Evolutionary conservation across 1,284 basidiomycete species (phyloP), one percentile per base, ranked within the genome.

Genomic region (Pseudozyma pruni): DNA sequence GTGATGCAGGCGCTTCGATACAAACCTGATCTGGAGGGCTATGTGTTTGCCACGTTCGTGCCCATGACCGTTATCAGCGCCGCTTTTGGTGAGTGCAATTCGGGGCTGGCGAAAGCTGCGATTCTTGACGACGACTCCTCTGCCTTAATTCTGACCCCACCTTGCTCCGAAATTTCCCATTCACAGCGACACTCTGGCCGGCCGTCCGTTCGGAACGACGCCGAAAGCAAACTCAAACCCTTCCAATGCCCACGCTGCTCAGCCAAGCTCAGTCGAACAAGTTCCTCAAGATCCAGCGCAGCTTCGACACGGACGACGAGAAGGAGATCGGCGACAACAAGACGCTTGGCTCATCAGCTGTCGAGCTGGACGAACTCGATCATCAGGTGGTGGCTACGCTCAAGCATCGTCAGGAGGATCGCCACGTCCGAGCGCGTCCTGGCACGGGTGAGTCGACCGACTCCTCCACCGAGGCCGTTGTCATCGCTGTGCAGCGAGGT

Each of bases 151-250:
- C n/a, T n/a, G n/a, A n/a, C n/a, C n/a, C n/a, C n/a, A 16, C 1
- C 9, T n/a, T 19, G 10, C 2, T 10, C n/a, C n/a, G n/a, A n/a
- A n/a, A n/a, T n/a, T n/a, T n/a, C n/a, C n/a, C n/a, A n/a, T n/a
- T n/a, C n/a, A 17, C 22, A 56, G 60, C 63, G 11, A 55, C 57
- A 3, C 46, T 67, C 34, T 67, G 50, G 63, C 57, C 63, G 2
- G 63, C 57, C 3, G 61, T 67, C 23, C 46, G 57, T 8, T 46
- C 63, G 2, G 63, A 60, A 16, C 44, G 42, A 25, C 44, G 44
- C 27, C 57, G 57, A 32, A 31, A 43, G 14, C 40, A 40, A 35
- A 43, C 40, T 2, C 9, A 16, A 10, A 7, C 31, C 11, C 41
- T 37, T 11, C 39, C 49, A 3, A 25, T 52, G 25, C 57, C 52